phyloP scores from a whole-genome alignment of 768 basidiomycete genomes.

The Tulasnella sp. region DNA sequence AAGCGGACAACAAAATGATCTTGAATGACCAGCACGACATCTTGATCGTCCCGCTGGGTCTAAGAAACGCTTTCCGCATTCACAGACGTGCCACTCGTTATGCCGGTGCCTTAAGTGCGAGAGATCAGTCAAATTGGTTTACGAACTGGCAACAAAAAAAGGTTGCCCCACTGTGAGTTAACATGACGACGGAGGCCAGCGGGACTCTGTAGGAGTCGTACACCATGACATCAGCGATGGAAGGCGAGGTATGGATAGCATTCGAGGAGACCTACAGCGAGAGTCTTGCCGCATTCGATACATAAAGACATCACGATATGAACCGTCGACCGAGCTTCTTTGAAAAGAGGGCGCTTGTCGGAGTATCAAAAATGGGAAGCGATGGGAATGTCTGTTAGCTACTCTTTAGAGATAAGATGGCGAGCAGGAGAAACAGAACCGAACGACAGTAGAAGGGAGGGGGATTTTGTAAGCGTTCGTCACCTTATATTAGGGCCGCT shows the following conservation, averaged over 20 bases:
- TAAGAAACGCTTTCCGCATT: not conserved
- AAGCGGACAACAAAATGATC: not conserved
- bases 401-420: not conserved
- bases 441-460: not conserved
- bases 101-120: not conserved
- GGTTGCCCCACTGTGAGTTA: not conserved
- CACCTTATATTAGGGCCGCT: not conserved
- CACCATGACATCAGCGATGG: not conserved
- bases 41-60: not conserved
- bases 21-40: not conserved
- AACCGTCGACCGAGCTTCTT: not conserved
- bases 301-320: not conserved
- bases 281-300: not conserved
- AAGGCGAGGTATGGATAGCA: not conserved
- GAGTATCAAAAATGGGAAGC: not conserved
- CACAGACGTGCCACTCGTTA: not conserved
- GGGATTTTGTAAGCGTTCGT: not conserved
- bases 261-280: not conserved
- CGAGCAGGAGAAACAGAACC: not conserved
- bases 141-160: not conserved
- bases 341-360: not conserved
- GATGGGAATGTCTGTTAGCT: not conserved
- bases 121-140: not conserved
- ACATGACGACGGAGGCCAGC: not conserved
- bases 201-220: not conserved